phyloP scores from a whole-genome alignment of 768 basidiomycete species.

The Nidula microcarpa region DNA sequence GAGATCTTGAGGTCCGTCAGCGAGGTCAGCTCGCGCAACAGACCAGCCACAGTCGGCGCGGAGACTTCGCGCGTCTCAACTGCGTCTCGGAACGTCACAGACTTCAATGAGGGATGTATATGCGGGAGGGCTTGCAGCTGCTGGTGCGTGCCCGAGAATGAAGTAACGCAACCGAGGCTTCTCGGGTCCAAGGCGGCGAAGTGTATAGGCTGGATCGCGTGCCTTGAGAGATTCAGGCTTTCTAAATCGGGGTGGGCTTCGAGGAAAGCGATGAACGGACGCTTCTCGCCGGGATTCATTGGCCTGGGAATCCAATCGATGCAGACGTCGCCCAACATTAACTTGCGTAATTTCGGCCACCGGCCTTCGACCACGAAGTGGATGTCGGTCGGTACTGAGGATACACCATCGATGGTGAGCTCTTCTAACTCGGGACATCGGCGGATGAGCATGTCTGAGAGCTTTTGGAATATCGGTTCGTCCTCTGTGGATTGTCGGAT shows the following conservation, averaged over 20 bases:
- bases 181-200: slow-evolving; percentile 43
- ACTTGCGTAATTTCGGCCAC: slow-evolving; percentile 63
- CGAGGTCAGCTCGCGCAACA: slow-evolving; percentile 53
- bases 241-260: slow-evolving; percentile 58
- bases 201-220: slow-evolving; percentile 50
- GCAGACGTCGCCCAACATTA: slow-evolving; percentile 64
- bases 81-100: slow-evolving; percentile 61
- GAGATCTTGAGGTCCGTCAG: slow-evolving; percentile 59
- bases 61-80: slow-evolving; percentile 68
- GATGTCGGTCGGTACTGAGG: slow-evolving; percentile 51
- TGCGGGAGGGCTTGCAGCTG: slow-evolving; percentile 63
- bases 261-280: slow-evolving; percentile 65
- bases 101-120: slow-evolving; percentile 45
- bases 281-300: slow-evolving; percentile 36
- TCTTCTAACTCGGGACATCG: slow-evolving; percentile 67
- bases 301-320: slow-evolving; percentile 48
- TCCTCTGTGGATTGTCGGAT: slow-evolving; percentile 33
- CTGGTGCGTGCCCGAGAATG: slow-evolving; percentile 64
- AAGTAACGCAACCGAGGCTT: slow-evolving; percentile 45
- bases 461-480: slow-evolving; percentile 41
- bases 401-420: slow-evolving; percentile 52
- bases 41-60: slow-evolving; percentile 52
- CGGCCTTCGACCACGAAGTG: slow-evolving; percentile 53
- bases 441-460: slow-evolving; percentile 72
- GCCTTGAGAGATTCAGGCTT: slow-evolving; percentile 47